Evolutionary conservation across 306 rosid species (phyloP), one percentile per base, ranked within the genome.

Genomic region (Begonia fuchsioides): DNA sequence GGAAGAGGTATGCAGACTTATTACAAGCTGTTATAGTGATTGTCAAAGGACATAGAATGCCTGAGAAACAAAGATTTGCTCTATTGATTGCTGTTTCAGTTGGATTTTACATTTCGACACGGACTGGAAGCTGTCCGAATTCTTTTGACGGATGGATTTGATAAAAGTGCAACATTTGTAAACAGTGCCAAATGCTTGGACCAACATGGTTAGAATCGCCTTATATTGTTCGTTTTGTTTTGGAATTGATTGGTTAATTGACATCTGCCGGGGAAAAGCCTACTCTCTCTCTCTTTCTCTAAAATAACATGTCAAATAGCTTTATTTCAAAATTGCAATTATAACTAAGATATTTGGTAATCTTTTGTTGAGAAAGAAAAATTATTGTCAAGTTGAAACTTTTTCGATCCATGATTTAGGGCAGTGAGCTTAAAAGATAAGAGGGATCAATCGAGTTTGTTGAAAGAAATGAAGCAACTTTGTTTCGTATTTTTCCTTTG

Each of bases 61-160:
- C n/a, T 13, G 12, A 41, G 12, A 41, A 41, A 10, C 1, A 41
- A 26, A 26, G 8, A 6, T 26, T 3, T 41, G n/a, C 12, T 41
- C 45, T 52, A 47, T 46, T 47, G 19, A 17, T 68, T 20, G 32
- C 32, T 20, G 32, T 72, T 74, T 53, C 94, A 88, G 97, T 69
- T 81, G 68, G 55, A 74, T 64, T 81, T 81, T 68, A 66, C 94
- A 39, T 58, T 88, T 65, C 90, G 78, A 66, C 54, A 70, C 15
- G 97, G 90, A 44, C 15, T 65, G 55, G 90, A 84, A 52, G 86
- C 93, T 0, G 60, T 84, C 45, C 76, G 90, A 62, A 81, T 81
- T 59, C 90, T 84, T 72, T 76, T 81, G 76, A 72, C 79, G 11
- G 79, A 84, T 68, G 95, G 95, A 35, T 72, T 84, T 51, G 69